Evolutionary conservation across 257 asterid species (phyloP).

Genomic region (Lycium barbarum): DNA sequence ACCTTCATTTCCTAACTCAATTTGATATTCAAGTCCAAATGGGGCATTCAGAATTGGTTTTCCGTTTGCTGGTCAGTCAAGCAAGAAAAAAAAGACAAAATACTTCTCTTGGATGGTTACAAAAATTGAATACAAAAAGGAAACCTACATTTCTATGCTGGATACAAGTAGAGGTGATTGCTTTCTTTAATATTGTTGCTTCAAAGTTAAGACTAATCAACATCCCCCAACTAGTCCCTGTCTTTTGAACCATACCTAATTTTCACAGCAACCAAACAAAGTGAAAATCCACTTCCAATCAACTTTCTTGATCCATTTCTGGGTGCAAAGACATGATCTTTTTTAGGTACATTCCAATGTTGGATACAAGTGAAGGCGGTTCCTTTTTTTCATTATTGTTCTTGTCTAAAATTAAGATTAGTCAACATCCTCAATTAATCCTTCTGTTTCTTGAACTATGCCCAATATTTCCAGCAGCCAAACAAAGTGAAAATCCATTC

Average conservation of each 20-base stretch:
- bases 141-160: neutral
- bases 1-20: neutral
- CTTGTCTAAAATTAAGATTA: too few relatives aligned
- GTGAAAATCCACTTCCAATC: neutral
- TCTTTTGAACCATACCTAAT: neutral
- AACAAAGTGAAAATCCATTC: neutral
- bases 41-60: neutral
- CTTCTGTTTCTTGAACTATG: neutral
- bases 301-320: too few relatives aligned
- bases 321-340: neutral
- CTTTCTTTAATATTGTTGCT: neutral
- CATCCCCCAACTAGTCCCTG: neutral
- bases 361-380: neutral
- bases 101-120: neutral
- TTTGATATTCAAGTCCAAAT: neutral
- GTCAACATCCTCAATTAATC: neutral
- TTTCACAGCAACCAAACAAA: neutral
- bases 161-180: constrained; percentile 2
- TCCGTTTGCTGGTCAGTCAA: neutral
- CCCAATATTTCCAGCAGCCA: neutral
- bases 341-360: neutral
- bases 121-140: neutral
- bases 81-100: neutral
- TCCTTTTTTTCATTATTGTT: too few relatives aligned
- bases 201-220: neutral